A percentile compares a stretch with the other conserved stretches of the same genome.
These are phyloP conservation scores for Tuber microsphaerosporum DNA, from an alignment of 495 filamentous ascomycete species.

Conservation along the genomic window DNA sequence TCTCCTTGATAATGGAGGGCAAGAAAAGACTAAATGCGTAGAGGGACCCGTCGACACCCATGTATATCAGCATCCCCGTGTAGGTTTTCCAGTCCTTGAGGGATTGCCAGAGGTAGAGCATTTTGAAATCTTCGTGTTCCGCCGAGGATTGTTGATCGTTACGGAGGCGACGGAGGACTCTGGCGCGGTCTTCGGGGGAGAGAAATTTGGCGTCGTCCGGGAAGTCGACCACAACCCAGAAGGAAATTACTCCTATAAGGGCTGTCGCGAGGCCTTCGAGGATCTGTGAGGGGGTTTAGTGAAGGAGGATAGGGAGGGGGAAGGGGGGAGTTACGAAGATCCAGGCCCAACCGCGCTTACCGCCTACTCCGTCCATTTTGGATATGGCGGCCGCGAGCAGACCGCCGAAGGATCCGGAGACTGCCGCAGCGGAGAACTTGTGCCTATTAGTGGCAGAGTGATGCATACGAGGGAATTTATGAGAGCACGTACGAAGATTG, in stretches of 20 bases:
- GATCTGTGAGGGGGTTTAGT: constrained; percentile 42
- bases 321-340: constrained; percentile 52
- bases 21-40: constrained; percentile 91
- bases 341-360: constrained; percentile 69
- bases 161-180: constrained; percentile 66
- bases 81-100: constrained; percentile 86
- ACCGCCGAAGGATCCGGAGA: constrained; percentile 81
- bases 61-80: constrained; percentile 67
- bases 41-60: constrained; percentile 63
- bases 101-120: constrained; percentile 65
- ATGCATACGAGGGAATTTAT: background rate
- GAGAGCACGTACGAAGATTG: constrained; percentile 57
- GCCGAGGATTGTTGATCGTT: constrained; percentile 70
- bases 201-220: constrained; percentile 77
- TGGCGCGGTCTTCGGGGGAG: constrained; percentile 59
- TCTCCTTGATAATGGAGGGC: constrained; percentile 69
- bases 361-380: constrained; percentile 63
- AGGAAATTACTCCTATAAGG: constrained; percentile 63
- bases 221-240: constrained; percentile 86
- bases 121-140: constrained; percentile 71
- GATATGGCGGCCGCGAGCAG: constrained; percentile 71
- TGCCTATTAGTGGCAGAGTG: background rate
- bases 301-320: constrained; percentile 37
- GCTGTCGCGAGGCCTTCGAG: constrained; percentile 71
- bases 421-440: constrained; percentile 69